These are phyloP conservation scores for Paecilomyces formosus DNA, from an alignment of 2,329 filamentous ascomycete genomes.

Conservation along the genomic window DNA sequence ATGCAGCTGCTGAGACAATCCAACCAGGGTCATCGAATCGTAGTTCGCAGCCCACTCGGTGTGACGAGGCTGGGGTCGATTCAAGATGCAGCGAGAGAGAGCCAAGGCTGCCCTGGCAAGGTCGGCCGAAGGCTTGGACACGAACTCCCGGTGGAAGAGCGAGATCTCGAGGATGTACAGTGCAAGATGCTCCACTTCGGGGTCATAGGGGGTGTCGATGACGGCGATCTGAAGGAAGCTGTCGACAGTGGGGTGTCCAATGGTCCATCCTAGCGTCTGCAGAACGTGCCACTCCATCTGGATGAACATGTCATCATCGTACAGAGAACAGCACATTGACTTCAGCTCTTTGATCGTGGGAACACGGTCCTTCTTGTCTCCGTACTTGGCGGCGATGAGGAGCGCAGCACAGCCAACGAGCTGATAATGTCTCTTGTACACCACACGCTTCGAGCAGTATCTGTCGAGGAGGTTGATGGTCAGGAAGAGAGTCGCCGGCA, in stretches of 20 bases:
- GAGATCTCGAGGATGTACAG: constrained; percentile 92
- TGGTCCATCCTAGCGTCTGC: constrained; percentile 91
- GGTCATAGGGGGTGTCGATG: constrained; percentile 65
- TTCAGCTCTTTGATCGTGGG: constrained; percentile 94
- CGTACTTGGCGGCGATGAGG: constrained; percentile 96
- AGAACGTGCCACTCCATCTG: constrained; percentile 99
- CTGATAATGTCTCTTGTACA: constrained; percentile 99
- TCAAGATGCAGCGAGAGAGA: constrained; percentile 77
- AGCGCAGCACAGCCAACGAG: constrained; percentile 92
- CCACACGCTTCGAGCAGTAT: constrained; percentile 94
- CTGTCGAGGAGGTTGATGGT: constrained; percentile 94
- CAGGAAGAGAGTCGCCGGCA: constrained; percentile 92
- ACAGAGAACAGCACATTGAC: constrained; percentile 98
- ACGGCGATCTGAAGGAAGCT: constrained; percentile 85
- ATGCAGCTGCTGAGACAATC: constrained; percentile 58
- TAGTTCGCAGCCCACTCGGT: constrained; percentile 62
- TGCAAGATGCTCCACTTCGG: constrained; percentile 89
- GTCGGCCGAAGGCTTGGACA: constrained; percentile 82
- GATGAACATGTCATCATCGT: constrained; percentile 99
- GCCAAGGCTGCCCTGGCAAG: constrained; percentile 84
- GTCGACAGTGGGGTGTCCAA: constrained; percentile 93
- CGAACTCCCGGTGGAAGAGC: constrained; percentile 93
- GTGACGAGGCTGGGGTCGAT: constrained; percentile 66
- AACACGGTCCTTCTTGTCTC: constrained; percentile 97
- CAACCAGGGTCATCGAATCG: constrained; percentile 47